phyloP scores from a whole-genome alignment of 2,329 filamentous ascomycete species.

The Hymenoscyphus fraxineus region DNA sequence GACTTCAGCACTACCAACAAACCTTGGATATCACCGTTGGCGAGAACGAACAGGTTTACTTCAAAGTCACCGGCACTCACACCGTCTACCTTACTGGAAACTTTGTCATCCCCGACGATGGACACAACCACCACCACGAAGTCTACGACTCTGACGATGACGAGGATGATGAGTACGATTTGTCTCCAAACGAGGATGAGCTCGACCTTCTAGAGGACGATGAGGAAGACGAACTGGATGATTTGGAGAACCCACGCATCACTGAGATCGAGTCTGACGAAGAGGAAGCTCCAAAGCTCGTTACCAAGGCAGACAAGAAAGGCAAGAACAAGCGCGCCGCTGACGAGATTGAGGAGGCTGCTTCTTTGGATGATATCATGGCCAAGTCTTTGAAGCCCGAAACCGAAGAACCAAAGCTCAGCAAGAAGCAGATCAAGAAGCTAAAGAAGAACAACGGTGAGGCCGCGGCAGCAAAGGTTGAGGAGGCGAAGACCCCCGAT shows the following conservation, averaged over 20 bases:
- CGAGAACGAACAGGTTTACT: slow-evolving; percentile 87
- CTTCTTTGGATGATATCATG: slow-evolving; percentile 79
- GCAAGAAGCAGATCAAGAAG: slow-evolving; percentile 98
- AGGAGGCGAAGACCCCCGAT: slow-evolving; percentile 55
- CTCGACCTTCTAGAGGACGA: slow-evolving; percentile 53
- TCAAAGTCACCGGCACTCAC: slow-evolving; percentile 86
- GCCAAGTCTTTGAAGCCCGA: slow-evolving; percentile 62
- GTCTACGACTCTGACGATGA: slow-evolving; percentile 60
- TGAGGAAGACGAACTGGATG: slow-evolving; percentile 72
- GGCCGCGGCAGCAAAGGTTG: slow-evolving; percentile 59
- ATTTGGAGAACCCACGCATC: slow-evolving; percentile 73
- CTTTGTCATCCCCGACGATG: slow-evolving; percentile 74
- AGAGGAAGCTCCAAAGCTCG: slow-evolving; percentile 64
- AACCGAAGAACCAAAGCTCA: slow-evolving; percentile 66
- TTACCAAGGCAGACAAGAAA: slow-evolving; percentile 47
- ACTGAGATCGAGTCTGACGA: slow-evolving; percentile 80
- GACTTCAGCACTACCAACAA: slow-evolving; percentile 83
- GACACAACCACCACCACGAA: slow-evolving; percentile 51
- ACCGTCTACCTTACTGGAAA: slow-evolving; percentile 92
- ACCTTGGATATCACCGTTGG: slow-evolving; percentile 87
- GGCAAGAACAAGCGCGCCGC: slow-evolving; percentile 94
- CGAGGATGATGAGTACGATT: slow-evolving; percentile 76
- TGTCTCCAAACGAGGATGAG: slow-evolving; percentile 73
- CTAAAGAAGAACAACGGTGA: slow-evolving; percentile 98
- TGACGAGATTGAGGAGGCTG: slow-evolving; percentile 60